A percentile compares a stretch with the other conserved stretches of the same genome.
These are phyloP conservation scores for Carex scoparia DNA, from an alignment of 176 grass and related monocot species.

Conservation along the genomic window DNA sequence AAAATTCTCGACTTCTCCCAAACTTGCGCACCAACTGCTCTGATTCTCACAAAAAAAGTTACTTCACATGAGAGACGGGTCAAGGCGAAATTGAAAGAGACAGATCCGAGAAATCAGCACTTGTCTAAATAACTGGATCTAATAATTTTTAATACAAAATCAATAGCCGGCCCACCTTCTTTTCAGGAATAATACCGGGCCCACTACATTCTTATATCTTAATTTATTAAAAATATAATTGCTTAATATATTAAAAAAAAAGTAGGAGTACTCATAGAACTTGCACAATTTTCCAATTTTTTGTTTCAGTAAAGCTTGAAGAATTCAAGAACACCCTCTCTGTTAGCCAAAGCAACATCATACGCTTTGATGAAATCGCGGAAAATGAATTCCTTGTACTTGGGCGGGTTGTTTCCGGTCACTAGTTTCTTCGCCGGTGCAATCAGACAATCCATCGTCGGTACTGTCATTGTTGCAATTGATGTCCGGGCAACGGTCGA, in stretches of 20 bases:
- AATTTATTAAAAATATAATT: background rate
- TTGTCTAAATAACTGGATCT: background rate
- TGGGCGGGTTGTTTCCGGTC: conserved; percentile 5
- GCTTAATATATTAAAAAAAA: background rate
- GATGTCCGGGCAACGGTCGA: conserved; percentile 13
- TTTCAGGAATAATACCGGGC: background rate
- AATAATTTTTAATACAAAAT: background rate
- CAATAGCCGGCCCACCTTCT: background rate
- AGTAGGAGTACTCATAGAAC: no score
- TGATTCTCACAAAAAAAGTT: background rate
- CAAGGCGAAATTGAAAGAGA: background rate
- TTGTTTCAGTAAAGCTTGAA: conserved; percentile 12
- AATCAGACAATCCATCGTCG: conserved; percentile 24
- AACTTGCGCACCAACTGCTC: background rate
- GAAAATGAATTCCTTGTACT: conserved; percentile 30
- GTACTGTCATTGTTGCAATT: conserved; percentile 20
- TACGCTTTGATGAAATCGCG: conserved; percentile 25
- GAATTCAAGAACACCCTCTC: conserved; percentile 27
- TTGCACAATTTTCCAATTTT: background rate
- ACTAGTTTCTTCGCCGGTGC: conserved; percentile 20
- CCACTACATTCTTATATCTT: background rate
- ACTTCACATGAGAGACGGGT: background rate
- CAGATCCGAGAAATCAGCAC: background rate
- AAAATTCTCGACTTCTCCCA: background rate
- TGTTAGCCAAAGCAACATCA: conserved; percentile 3